Percentiles rank a stretch among this genome's conserved stretches.
These are phyloP conservation scores for Sclerotinia minor DNA, from an alignment of 2,329 filamentous ascomycete species.

Conservation along the genomic window DNA sequence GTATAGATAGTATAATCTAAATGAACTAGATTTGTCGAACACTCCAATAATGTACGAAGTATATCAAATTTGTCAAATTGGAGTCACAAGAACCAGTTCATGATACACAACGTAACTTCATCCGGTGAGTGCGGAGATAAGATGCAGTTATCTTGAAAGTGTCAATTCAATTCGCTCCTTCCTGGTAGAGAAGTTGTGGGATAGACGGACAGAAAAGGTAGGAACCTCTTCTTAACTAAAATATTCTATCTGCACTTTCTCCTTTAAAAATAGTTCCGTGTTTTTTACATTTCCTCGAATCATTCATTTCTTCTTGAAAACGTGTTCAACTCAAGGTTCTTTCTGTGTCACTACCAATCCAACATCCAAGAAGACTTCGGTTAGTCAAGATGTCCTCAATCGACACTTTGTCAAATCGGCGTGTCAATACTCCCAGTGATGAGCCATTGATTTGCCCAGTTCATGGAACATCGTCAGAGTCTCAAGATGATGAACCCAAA, in stretches of 20 bases:
- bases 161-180: not conserved
- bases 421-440: not conserved
- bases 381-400: not conserved
- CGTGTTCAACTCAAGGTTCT: not conserved
- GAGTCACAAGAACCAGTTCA: not conserved
- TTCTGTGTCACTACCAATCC: not conserved
- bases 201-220: not conserved
- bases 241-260: not conserved
- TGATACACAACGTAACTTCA: not conserved
- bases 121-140: not conserved
- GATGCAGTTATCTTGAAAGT: not conserved
- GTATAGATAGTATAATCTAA: not conserved
- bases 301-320: not conserved
- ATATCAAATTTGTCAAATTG: not conserved
- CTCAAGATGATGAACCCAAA: not conserved
- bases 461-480: not conserved
- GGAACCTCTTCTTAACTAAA: not conserved
- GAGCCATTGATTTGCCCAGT: not conserved
- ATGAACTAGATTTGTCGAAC: not conserved
- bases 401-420: not conserved
- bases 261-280: too few species aligned
- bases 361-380: not conserved
- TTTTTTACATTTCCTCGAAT: too few species aligned
- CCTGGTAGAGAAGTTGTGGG: not conserved
- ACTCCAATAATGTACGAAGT: not conserved